Evolutionary conservation across 768 basidiomycete genomes (phyloP).

Genomic region (Rhodotorula taiwanensis): DNA sequence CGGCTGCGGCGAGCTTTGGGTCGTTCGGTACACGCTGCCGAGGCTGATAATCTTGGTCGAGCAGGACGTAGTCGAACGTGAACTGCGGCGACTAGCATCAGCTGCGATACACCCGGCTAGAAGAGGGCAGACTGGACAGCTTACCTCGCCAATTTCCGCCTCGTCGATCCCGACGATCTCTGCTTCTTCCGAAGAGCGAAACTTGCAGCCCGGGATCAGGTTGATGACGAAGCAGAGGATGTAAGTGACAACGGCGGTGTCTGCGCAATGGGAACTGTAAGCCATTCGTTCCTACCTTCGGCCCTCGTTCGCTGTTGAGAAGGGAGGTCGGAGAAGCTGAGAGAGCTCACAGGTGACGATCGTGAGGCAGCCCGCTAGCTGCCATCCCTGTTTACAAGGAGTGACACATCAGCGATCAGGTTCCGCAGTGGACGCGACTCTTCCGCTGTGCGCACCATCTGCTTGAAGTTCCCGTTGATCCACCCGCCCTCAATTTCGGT

Average conservation of each 20-base stretch:
- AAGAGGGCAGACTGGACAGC: background rate
- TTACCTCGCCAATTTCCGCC: constrained; percentile 48
- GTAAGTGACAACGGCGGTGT: constrained; percentile 44
- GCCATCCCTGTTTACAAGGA: constrained; percentile 52
- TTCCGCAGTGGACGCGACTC: too few species aligned
- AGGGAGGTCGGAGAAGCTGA: too few species aligned
- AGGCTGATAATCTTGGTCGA: too few species aligned
- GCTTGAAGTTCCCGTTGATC: constrained; percentile 52
- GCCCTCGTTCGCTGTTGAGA: background rate
- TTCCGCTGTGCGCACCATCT: too few species aligned
- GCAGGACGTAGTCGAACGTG: constrained; percentile 6
- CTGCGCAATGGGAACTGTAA: constrained; percentile 59
- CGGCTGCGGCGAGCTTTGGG: too few species aligned
- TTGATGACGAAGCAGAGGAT: constrained; percentile 60
- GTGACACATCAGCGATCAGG: too few species aligned
- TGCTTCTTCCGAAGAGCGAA: constrained; percentile 53
- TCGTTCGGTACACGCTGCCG: too few species aligned
- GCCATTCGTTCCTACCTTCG: too few species aligned
- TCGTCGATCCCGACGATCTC: constrained; percentile 76
- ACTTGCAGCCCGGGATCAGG: constrained; percentile 51
- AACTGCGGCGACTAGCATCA: background rate
- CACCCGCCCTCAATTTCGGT: constrained; percentile 54
- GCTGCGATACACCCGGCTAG: too few species aligned
- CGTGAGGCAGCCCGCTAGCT: constrained; percentile 49
- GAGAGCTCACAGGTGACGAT: background rate